Conservation (phyloP, 164 flowering plant genomes). For the Vitis vinifera region ASM3070453v1 NC_081807.1:10663001-10663500, state of each 20-base stretch:
- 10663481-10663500: too few relatives aligned
- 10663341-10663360: slow-evolving; percentile 17
- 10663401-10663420: slow-evolving; percentile 54
- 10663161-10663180: slow-evolving; percentile 38
- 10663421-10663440: background rate
- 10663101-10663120: background rate
- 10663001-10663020: too few relatives aligned
- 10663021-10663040: too few relatives aligned
- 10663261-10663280: slow-evolving; percentile 61
- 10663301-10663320: slow-evolving; percentile 25
- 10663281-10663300: slow-evolving; percentile 49
- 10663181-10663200: slow-evolving; percentile 55
- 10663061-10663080: too few relatives aligned
- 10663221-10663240: slow-evolving; percentile 61
- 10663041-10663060: too few relatives aligned
- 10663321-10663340: slow-evolving; percentile 36
- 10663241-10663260: slow-evolving; percentile 50
- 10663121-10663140: background rate
- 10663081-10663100: too few relatives aligned
- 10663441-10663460: too few relatives aligned
- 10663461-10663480: too few relatives aligned
- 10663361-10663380: too few relatives aligned
- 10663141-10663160: background rate
- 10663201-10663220: slow-evolving; percentile 67
- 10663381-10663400: slow-evolving; percentile 18